Percentiles rank a stretch among this genome's conserved stretches.
phyloP scores from a whole-genome alignment of 2,329 filamentous ascomycete species.

The Incumbomyces lentus region DNA sequence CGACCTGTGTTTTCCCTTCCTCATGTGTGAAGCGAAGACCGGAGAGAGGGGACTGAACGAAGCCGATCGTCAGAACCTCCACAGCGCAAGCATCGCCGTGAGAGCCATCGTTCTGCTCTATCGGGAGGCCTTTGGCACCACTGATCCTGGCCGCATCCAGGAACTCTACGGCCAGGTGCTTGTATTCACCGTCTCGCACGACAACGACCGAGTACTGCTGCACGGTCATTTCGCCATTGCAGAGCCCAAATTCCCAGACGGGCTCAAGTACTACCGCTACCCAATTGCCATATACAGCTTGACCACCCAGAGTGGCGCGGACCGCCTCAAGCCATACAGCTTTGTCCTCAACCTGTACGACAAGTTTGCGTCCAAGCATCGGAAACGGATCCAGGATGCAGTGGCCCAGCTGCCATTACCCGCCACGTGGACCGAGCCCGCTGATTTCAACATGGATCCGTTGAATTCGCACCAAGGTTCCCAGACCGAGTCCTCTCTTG shows the following conservation, averaged over 20 bases:
- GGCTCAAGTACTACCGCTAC: background rate
- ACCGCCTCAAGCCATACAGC: background rate
- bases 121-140: background rate
- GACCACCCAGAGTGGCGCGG: background rate
- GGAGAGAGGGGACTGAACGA: background rate
- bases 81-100: slow-evolving; percentile 3
- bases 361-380: background rate
- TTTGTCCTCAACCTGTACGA: background rate
- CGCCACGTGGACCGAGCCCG: background rate
- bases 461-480: too few species aligned
- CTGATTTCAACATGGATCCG: too few species aligned
- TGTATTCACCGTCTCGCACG: background rate
- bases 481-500: background rate
- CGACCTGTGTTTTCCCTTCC: background rate
- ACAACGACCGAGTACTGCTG: background rate
- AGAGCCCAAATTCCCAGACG: background rate
- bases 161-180: background rate
- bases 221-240: background rate
- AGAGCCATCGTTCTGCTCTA: background rate
- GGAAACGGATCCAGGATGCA: background rate
- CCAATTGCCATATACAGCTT: background rate
- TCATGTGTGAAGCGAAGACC: background rate
- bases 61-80: slow-evolving; percentile 5
- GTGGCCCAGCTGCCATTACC: background rate
- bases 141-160: background rate